These are phyloP conservation scores for Brassica carinata DNA, from an alignment of 345 rosid genomes.

Conservation along the genomic window DNA sequence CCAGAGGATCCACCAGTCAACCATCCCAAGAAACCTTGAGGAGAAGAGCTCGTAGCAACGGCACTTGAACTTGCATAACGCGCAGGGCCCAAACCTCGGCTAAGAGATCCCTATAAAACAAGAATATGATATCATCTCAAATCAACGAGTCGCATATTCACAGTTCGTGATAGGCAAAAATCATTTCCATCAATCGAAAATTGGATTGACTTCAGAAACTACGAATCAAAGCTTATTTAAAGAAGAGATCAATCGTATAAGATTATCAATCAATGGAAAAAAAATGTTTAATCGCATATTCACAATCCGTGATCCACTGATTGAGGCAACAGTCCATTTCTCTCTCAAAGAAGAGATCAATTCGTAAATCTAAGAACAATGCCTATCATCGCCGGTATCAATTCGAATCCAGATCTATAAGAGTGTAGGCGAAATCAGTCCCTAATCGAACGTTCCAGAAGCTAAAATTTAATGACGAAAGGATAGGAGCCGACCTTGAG, in stretches of 20 bases:
- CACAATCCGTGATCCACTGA: too few relatives aligned
- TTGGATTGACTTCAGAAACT: neutral
- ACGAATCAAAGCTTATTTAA: neutral
- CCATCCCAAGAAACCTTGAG: conserved; percentile 66
- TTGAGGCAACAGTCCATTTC: too few relatives aligned
- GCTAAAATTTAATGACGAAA: neutral
- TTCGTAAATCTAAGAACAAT: neutral
- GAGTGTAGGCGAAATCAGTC: neutral
- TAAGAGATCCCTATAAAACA: conserved; percentile 49
- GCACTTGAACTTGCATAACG: conserved; percentile 65
- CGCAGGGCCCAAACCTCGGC: conserved; percentile 42
- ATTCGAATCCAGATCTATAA: conserved; percentile 35
- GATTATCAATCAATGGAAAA: too few relatives aligned
- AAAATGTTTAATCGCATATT: neutral
- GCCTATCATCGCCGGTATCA: neutral
- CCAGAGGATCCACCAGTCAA: conserved; percentile 54
- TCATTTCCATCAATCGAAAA: conserved; percentile 8
- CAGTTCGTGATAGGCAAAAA: conserved; percentile 4
- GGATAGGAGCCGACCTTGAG: conserved; percentile 49
- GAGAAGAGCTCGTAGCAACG: conserved; percentile 47
- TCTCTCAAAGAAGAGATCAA: neutral
- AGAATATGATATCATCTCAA: neutral
- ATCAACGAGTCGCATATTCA: neutral
- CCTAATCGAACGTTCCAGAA: conserved; percentile 9
- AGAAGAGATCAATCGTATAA: neutral